Percentiles rank a stretch among this genome's conserved stretches.
These are phyloP conservation scores for Trichophyton verrucosum DNA, from an alignment of 2,329 filamentous ascomycete species.

Conservation along the genomic window DNA sequence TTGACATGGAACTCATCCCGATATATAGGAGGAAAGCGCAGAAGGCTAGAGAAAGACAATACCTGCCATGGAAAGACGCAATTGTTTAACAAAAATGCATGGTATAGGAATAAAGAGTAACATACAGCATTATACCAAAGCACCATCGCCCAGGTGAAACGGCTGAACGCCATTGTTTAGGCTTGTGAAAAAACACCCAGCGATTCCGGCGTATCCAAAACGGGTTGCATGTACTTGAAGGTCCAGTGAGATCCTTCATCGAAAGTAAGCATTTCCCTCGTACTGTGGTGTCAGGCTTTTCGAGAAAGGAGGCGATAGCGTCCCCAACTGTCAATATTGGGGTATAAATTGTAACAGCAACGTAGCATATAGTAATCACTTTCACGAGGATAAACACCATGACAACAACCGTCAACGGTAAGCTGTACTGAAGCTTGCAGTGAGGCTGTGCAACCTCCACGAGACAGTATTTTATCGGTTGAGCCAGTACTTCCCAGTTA, in stretches of 20 bases:
- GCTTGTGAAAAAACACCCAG: background rate
- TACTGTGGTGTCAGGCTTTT: conserved; percentile 21
- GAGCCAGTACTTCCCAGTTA: background rate
- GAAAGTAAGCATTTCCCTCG: conserved; percentile 17
- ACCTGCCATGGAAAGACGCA: background rate
- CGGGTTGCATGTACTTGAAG: background rate
- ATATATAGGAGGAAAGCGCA: background rate
- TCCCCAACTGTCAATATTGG: conserved; percentile 25
- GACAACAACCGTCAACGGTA: conserved; percentile 13
- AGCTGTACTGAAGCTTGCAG: conserved; percentile 15
- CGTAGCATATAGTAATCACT: conserved; percentile 6
- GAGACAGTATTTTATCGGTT: conserved; percentile 4
- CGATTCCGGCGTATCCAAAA: background rate
- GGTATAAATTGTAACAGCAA: conserved; percentile 1
- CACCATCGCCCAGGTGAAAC: background rate
- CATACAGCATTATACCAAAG: background rate
- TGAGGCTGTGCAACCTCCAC: conserved; percentile 11
- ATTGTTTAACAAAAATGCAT: background rate
- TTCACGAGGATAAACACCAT: conserved; percentile 17
- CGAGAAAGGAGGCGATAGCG: conserved; percentile 27
- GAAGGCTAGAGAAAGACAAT: background rate
- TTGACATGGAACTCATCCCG: background rate
- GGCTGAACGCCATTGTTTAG: background rate
- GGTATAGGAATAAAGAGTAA: background rate
- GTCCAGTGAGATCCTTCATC: background rate